Evolutionary conservation across 495 filamentous ascomycete species (phyloP).

Genomic region (Penicillium cosmopolitanum): DNA sequence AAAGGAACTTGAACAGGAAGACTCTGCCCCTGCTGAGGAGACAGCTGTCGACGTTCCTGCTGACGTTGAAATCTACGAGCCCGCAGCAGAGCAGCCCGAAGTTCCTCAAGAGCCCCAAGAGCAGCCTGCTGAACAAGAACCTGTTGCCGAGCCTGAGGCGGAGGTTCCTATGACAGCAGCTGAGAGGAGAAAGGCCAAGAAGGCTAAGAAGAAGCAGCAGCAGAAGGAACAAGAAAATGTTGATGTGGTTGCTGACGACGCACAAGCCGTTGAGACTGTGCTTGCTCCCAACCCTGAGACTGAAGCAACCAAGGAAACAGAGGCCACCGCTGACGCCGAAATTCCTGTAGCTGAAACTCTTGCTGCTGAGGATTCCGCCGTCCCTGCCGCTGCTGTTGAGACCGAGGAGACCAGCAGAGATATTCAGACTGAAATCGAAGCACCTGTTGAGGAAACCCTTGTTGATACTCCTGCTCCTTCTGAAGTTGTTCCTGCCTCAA

Average conservation of each 20-base stretch:
- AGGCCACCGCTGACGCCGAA: not conserved
- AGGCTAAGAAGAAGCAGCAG: constrained; percentile 36
- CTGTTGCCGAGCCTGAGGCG: constrained; percentile 8
- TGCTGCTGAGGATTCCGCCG: not conserved
- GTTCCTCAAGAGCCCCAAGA: not conserved
- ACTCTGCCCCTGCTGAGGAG: not conserved
- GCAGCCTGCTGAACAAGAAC: not conserved
- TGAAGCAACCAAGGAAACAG: constrained; percentile 19
- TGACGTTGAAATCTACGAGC: not conserved
- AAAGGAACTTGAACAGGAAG: not conserved
- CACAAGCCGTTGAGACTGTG: not conserved
- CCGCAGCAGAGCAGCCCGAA: constrained; percentile 10
- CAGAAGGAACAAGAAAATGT: constrained; percentile 33
- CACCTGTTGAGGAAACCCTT: constrained; percentile 2
- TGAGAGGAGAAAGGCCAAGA: constrained; percentile 20
- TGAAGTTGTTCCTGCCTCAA: not conserved
- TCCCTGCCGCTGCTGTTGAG: not conserved
- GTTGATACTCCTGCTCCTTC: not conserved
- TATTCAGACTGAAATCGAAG: not conserved
- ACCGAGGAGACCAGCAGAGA: not conserved
- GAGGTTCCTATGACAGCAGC: constrained; percentile 20
- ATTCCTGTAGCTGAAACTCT: not conserved
- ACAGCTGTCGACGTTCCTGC: constrained; percentile 2
- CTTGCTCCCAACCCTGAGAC: constrained; percentile 8
- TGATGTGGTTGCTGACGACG: not conserved